Conservation (phyloP, 176 grass and related monocot genomes). For the Chrysopogon serrulatus region DNA sequence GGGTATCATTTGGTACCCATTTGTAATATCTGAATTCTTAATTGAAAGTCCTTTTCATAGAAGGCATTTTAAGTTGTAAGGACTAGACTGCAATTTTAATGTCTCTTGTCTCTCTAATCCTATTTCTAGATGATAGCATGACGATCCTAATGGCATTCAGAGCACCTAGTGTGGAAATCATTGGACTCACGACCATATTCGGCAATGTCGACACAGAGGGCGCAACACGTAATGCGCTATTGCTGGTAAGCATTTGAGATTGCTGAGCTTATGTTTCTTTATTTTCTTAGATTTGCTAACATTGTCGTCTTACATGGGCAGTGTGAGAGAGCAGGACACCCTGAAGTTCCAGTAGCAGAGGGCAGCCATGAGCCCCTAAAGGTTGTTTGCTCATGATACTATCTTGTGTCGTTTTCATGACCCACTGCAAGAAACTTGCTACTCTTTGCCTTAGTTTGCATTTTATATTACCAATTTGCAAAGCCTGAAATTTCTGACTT, state of each 20-base stretch:
- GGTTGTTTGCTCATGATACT: slow-evolving; percentile 20
- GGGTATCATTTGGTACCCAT: background rate
- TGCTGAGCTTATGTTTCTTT: background rate
- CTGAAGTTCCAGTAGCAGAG: slow-evolving; percentile 85
- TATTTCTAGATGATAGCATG: slow-evolving; percentile 86
- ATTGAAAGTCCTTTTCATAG: background rate
- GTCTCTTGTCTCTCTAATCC: background rate
- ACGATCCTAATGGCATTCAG: slow-evolving; percentile 83
- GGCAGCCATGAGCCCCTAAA: slow-evolving; percentile 78
- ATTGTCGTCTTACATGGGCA: slow-evolving; percentile 43
- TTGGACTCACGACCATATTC: slow-evolving; percentile 87
- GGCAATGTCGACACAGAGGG: slow-evolving; percentile 60
- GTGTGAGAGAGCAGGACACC: slow-evolving; percentile 90
- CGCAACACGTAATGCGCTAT: slow-evolving; percentile 76
- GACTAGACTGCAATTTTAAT: background rate
- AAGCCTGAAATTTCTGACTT: background rate
- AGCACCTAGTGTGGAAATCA: slow-evolving; percentile 63
- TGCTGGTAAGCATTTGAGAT: slow-evolving; percentile 53
- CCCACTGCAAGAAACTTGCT: background rate
- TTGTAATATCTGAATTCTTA: background rate
- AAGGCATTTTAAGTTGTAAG: background rate
- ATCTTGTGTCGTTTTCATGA: background rate
- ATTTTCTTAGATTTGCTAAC: slow-evolving; percentile 10
- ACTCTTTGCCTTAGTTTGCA: background rate
- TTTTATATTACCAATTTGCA: background rate